Evolutionary conservation across 1,284 basidiomycete genomes (phyloP), one percentile per base, ranked within the genome.

Genomic region (Leucoagaricus sp.): DNA sequence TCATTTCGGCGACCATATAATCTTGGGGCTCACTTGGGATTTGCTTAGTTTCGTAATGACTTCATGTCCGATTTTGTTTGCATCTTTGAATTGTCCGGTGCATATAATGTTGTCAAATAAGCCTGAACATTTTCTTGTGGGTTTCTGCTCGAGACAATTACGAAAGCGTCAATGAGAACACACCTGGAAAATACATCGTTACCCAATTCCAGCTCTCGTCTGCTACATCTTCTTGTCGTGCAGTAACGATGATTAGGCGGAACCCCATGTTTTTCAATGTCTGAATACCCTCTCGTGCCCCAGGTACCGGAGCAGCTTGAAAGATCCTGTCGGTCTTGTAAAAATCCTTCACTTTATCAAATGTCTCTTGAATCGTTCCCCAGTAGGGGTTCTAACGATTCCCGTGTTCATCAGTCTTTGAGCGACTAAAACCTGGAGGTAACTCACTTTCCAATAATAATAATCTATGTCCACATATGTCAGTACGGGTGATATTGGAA

Each of bases 171-270:
- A 3, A 28, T n/a, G 15, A 15, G 21, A 6, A 51, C 48, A 59
- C 69, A 75, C 85, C 86, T 33, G 87, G 86, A 63, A 87, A 85
- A 67, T 89, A 77, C 56, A 77, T 72, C 40, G 84, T 76, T 6
- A 88, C 69, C 91, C 91, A 93, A 44, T 75, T 71, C 75, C 85
- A 84, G 50, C 84, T 90, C 36, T 80, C 74, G 51, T 84, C 81
- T 26, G 83, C 77, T 58, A 83, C 74, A 36, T 80, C 76, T 56
- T 80, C 75, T 33, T 78, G 77, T 60, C 91, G 77, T 31, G 91
- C 90, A 3, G 91, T 94, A 50, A 94, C 83, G 59, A 94, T 83
- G 58, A 91, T 73, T 48, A 89, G 75, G 52, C 79, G 78, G 70
- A 83, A 90, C 1, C 89, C 91, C 73, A 87, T 70, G 52, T 79